Conservation (phyloP, 176 grass and related monocot species). For the Tillandsia leiboldiana region DNA sequence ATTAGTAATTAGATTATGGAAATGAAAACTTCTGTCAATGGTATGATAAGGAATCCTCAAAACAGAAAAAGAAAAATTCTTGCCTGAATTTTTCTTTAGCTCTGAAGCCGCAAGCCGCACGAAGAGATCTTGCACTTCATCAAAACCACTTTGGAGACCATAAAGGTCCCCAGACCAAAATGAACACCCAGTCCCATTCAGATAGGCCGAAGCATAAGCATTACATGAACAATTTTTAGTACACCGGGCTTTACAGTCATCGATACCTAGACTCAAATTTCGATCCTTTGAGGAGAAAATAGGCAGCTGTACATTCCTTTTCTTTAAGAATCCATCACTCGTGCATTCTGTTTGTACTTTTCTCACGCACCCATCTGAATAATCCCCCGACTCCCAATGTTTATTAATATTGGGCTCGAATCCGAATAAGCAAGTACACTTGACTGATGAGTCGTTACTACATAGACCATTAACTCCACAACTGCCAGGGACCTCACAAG, state of each 20-base stretch:
- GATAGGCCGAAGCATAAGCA: slow-evolving; percentile 12
- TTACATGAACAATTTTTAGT: slow-evolving; percentile 18
- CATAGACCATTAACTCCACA: slow-evolving; percentile 24
- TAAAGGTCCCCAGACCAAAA: slow-evolving; percentile 19
- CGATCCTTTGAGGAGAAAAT: background rate
- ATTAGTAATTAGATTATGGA: no score
- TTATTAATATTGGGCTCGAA: slow-evolving; percentile 14
- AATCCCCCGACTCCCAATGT: slow-evolving; percentile 21
- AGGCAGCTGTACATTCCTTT: slow-evolving; percentile 9
- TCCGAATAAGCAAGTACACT: slow-evolving; percentile 20
- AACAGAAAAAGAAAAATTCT: background rate
- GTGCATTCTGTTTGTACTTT: slow-evolving; percentile 9
- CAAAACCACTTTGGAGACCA: background rate
- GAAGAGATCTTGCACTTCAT: background rate
- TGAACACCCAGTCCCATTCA: background rate
- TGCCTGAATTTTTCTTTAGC: background rate
- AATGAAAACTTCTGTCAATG: no score
- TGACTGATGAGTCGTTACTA: background rate
- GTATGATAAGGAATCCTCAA: no score
- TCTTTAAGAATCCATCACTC: no score
- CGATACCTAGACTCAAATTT: background rate
- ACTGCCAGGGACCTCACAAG: slow-evolving; percentile 11
- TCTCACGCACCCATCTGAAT: slow-evolving; percentile 14
- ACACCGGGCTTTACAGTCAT: slow-evolving; percentile 7
- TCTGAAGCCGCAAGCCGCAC: background rate